Conservation (phyloP, 495 filamentous ascomycete genomes). For the Entonaema liquescens region DNA sequence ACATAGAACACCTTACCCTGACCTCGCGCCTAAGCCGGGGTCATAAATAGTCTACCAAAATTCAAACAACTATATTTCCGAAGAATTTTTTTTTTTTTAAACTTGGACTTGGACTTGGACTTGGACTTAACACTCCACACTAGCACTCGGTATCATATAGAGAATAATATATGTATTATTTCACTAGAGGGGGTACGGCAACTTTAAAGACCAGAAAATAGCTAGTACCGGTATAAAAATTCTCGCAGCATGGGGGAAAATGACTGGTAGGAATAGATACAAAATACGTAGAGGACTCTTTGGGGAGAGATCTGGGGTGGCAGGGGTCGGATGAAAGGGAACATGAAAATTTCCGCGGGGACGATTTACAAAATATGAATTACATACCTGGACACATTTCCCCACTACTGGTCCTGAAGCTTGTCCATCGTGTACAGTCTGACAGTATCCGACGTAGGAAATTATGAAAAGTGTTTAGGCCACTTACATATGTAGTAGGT, state of each 20-base stretch:
- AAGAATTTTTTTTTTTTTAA: no score
- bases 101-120: no score
- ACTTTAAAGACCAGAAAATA: not conserved
- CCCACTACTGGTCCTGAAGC: not conserved
- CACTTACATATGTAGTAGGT: no score
- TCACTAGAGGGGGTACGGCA: not conserved
- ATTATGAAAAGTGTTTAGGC: not conserved
- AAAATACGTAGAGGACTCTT: slow-evolving; percentile 20
- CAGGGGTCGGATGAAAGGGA: slow-evolving; percentile 42
- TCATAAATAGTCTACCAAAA: slow-evolving; percentile 1
- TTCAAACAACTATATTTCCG: not conserved
- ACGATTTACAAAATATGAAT: not conserved
- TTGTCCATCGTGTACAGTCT: no score
- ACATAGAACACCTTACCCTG: not conserved
- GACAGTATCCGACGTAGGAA: not conserved
- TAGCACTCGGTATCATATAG: not conserved
- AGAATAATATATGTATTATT: not conserved
- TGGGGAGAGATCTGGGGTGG: slow-evolving; percentile 38
- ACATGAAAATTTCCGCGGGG: slow-evolving; percentile 37
- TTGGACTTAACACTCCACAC: not conserved
- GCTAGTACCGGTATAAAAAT: not conserved
- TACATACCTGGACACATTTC: not conserved
- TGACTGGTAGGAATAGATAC: slow-evolving; percentile 15
- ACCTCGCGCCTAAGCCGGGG: slow-evolving; percentile 2
- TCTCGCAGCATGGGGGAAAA: not conserved